Evolutionary conservation across 805 yeast genomes (phyloP).

Genomic region (Yarrowia keelungensis): DNA sequence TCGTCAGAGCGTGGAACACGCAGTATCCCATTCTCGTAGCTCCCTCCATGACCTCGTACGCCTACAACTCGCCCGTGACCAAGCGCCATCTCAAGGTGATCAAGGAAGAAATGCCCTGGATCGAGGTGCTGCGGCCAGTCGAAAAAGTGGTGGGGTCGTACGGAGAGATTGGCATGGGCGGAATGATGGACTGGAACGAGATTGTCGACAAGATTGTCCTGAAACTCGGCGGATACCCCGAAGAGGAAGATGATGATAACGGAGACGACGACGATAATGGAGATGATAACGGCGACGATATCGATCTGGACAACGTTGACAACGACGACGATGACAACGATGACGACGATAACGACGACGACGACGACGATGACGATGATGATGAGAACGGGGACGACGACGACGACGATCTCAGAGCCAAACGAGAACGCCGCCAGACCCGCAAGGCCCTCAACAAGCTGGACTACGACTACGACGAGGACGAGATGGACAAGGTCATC

Average conservation of each 20-base stretch:
- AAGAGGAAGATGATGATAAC: slow-evolving; percentile 59
- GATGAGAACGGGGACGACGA: slow-evolving; percentile 48
- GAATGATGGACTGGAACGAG: slow-evolving; percentile 98
- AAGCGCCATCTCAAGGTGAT: slow-evolving; percentile 79
- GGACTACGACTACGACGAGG: slow-evolving; percentile 39
- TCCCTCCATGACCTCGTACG: slow-evolving; percentile 94
- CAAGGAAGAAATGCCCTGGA: slow-evolving; percentile 92
- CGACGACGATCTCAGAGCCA: slow-evolving; percentile 41
- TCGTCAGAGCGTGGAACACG: slow-evolving; percentile 95
- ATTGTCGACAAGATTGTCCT: slow-evolving; percentile 84
- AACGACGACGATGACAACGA: slow-evolving; percentile 46
- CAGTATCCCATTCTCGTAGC: slow-evolving; percentile 87
- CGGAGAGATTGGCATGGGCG: slow-evolving; percentile 99
- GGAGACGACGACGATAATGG: slow-evolving; percentile 57
- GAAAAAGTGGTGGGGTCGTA: slow-evolving; percentile 91
- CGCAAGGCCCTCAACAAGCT: slow-evolving; percentile 36
- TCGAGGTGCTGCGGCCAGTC: slow-evolving; percentile 90
- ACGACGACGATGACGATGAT: slow-evolving; percentile 46
- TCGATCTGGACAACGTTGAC: slow-evolving; percentile 49
- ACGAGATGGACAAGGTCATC: slow-evolving; percentile 33
- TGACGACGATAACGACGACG: slow-evolving; percentile 46
- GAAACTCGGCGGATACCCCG: slow-evolving; percentile 69
- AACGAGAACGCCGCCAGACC: slow-evolving; percentile 37
- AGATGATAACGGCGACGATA: slow-evolving; percentile 52
- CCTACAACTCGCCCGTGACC: slow-evolving; percentile 88